Evolutionary conservation across 805 yeast genomes (phyloP), one percentile per base, ranked within the genome.

Genomic region (Lachancea thermotolerans): DNA sequence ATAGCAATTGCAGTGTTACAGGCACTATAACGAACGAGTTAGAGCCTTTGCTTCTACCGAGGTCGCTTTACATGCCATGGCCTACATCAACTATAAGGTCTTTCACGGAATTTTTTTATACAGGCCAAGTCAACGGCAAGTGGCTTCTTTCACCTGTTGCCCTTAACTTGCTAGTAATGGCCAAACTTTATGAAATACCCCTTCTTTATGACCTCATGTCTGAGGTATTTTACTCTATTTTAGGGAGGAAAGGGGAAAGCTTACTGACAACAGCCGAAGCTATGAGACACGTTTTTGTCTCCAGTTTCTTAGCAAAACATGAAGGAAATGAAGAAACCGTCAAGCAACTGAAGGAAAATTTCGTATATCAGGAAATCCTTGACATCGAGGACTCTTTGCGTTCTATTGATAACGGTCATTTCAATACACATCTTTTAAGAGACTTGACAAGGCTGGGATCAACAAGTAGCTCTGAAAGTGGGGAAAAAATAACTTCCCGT

Each of bases 91-190:
- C 87, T 0, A 77, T 83, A 12, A 72, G 72, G 45, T 88, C 88
- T 2, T 75, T 84, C 51, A 69, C 81, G 25, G 93, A 85, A 57
- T 85, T 79, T 59, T 68, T 85, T 45, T 83, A 81, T 55, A 85
- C 90, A 4, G 95, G 93, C 1, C 89, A 84, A 60, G 77, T 85
- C 17, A 87, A 87, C 21, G 78, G 81, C 43, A 81, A 76, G 53
- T 84, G 91, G 91, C 64, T 72, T n/a, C 63, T 85, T 34, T 69
- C 76, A 1, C 91, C 93, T 0, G 79, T 85, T 0, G 75, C 84
- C 0, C 68, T 83, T 34, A 88, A 83, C 51, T 71, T 80, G 39
- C 67, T 84, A 51, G 60, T 79, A 30, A 70, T 81, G 55, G 73
- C 90, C 2, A 81, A 81, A 53, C 71, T 77, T 48, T 83, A 79